Evolutionary conservation across 768 basidiomycete species (phyloP), one percentile per base, ranked within the genome.

Genomic region (Macrocybe gigantea): DNA sequence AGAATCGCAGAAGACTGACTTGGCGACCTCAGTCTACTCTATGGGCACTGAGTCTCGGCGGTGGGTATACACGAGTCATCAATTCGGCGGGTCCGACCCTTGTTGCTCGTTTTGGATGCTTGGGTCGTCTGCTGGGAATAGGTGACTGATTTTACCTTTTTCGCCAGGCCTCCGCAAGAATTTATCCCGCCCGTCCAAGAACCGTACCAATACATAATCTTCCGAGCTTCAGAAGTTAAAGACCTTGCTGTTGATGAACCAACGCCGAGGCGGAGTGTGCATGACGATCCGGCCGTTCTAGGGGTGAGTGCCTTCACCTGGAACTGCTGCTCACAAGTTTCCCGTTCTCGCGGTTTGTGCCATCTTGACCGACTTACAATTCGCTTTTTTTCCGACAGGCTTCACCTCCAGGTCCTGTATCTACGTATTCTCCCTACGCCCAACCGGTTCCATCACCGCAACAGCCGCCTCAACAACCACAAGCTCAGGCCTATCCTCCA

Each of bases 151-250:
- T 14, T 35, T 53, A 31, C 15, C 52, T 39, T 29, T 36, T 32
- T 36, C 13, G 47, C 8, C 58, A 88, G 86, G 54, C 83, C 86
- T 7, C 78, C 82, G 36, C 65, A 76, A 33, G 84, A 92, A 63
- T 93, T 82, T 65, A 89, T 91, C 49, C 85, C 90, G 4, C 88
- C 90, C 0, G 83, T 85, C 38, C 80, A 82, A 61, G 85, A 86
- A 50, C 88, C 88, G 0, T 93, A 92, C 62, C 78, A 86, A 53
- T 92, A 89, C 65, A 92, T 93, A 66, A 88, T 93, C 53, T 93
- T 93, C 68, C 87, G 88, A 45, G 89, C 89, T 6, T 87, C 87
- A 2, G 88, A 93, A 65, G 89, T 92, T 52, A 91, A 92, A 59
- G 89, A 93, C 60, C 74, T 92, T n/a, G 75, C 85, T 29, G 88